Base-by-base conservation (phyloP, 306 rosid species). In the Prunus dulcis region DNA sequence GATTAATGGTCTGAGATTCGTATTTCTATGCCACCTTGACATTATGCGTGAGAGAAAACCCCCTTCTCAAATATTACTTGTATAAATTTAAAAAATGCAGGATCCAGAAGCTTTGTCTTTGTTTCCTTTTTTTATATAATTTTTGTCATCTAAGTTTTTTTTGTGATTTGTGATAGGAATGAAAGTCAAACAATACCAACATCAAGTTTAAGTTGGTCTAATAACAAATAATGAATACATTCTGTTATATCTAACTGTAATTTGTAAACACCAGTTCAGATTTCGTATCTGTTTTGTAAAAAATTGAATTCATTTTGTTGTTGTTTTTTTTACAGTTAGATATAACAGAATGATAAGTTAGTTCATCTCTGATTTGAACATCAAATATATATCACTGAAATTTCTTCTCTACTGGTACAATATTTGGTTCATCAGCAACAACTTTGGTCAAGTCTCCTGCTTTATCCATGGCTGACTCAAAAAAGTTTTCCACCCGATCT, bases 401-500 rank as follows among this genome's bases (percentile, higher is more conserved):
- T 57, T 72, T 57, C 55, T 57, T 41, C 12, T 57, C 53, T 13
- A 57, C 30, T n/a, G 56, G 27, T 38, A 9, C 41, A 23, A 47
- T 47, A 62, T 62, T 28, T 62, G 67, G 3, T 28, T 52, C 45
- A 9, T 58, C 65, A 20, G 46, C 75, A 32, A 4, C 64, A 15
- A 3, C 49, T 49, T 80, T 72, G 23, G 66, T 52, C 61, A 18
- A 60, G 12, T 13, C 70, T 55, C 18, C 70, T 43, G 32, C 8
- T 64, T 73, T 34, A 41, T 65, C 51, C 50, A 38, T 2, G 49
- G 66, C 60, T 4, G 76, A 60, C 11, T 78, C 86, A 2, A 82
- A 4, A 46, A 81, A 57, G 52, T 81, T 51, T 5, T 72, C 89
- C 74, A 82, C 34, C 53, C 78, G 64, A 38, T 84, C 67, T 49